A percentile compares a stretch with the other conserved stretches of the same genome.
Evolutionary conservation across 768 basidiomycete genomes (phyloP).

Genomic region (Mycena amicta): DNA sequence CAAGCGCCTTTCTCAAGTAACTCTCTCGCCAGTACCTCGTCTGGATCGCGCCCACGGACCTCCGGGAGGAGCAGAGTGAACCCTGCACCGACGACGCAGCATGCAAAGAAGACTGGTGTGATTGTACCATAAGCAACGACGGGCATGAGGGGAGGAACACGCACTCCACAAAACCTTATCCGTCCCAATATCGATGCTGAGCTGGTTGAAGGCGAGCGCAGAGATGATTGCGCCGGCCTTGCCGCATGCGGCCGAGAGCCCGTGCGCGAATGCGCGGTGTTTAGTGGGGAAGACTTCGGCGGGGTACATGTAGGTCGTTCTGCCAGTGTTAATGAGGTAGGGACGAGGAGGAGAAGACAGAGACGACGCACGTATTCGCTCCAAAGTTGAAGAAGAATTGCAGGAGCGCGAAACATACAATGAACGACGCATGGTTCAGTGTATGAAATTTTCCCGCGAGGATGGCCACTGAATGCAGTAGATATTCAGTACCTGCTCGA

Average conservation of each 20-base stretch:
- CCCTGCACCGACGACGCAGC: slow-evolving; percentile 58
- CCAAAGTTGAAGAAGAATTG: slow-evolving; percentile 85
- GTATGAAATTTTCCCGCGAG: slow-evolving; percentile 47
- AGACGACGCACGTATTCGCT: slow-evolving; percentile 60
- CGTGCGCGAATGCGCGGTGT: slow-evolving; percentile 73
- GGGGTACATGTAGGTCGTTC: slow-evolving; percentile 66
- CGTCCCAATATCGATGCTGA: slow-evolving; percentile 64
- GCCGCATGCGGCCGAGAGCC: slow-evolving; percentile 71
- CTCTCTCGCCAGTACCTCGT: slow-evolving; percentile 46
- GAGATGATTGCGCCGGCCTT: slow-evolving; percentile 80
- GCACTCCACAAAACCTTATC: slow-evolving; percentile 71
- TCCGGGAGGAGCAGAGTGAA: slow-evolving; percentile 50
- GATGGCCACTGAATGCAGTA: slow-evolving; percentile 6
- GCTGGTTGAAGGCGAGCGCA: slow-evolving; percentile 69
- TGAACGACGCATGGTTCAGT: slow-evolving; percentile 46
- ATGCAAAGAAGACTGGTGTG: slow-evolving; percentile 63
- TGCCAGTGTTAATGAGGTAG: slow-evolving; percentile 18
- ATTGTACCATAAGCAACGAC: background rate
- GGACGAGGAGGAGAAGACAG: background rate
- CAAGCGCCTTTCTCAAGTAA: slow-evolving; percentile 3
- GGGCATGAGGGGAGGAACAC: slow-evolving; percentile 28
- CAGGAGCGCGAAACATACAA: slow-evolving; percentile 55
- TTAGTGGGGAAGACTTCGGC: slow-evolving; percentile 81
- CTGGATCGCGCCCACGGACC: slow-evolving; percentile 50
- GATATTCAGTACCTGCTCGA: background rate